Evolutionary conservation across 208 protist genomes (phyloP), one percentile per base, ranked within the genome.

Genomic region (Trypanosoma congolense): DNA sequence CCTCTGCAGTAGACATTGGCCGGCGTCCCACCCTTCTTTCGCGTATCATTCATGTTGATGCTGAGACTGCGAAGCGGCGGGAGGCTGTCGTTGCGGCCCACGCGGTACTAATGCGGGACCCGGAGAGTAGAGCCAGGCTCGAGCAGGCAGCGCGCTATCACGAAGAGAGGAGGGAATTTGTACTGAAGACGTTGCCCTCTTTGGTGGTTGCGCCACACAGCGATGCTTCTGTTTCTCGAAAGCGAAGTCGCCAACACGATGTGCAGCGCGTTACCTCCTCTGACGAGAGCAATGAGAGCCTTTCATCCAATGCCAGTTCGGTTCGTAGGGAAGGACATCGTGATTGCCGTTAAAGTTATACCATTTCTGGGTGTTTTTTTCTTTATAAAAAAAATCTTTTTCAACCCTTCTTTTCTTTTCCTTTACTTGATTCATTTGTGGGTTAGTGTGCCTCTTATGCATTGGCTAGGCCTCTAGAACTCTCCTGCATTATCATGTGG

Each of bases 11-110:
- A 1, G 68, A 87, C 42, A 73, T 91, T 62, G 61, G 56, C 25
- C 55, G 52, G 18, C 83, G 87, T 3, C 87, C 87, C 3, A 94
- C 87, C 31, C 50, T 94, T 41, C 74, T 94, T 18, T 89, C 87
- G 5, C 83, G 87, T 42, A 82, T 91, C 21, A 54, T 91, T 40
- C 87, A 94, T 58, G 71, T 86, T 8, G 83, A 94, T 55, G 67
- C 66, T 8, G 65, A 65, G 4, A 83, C 57, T 52, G 70, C 85
- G 22, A 59, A 60, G 31, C 63, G 63, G n/a, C 85, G 85, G 14
- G 68, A 76, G 55, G 47, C 64, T 28, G 75, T 93, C 28, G 69
- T 57, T 5, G 43, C 54, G 0, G 66, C 73, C 14, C 87, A 87
- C 65, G 65, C 61, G 19, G 24, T 14, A 0, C 49, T 88, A 14